Evolutionary conservation across 352 stramenopile genomes (phyloP).

Genomic region (Phytophthora nicotianae): DNA sequence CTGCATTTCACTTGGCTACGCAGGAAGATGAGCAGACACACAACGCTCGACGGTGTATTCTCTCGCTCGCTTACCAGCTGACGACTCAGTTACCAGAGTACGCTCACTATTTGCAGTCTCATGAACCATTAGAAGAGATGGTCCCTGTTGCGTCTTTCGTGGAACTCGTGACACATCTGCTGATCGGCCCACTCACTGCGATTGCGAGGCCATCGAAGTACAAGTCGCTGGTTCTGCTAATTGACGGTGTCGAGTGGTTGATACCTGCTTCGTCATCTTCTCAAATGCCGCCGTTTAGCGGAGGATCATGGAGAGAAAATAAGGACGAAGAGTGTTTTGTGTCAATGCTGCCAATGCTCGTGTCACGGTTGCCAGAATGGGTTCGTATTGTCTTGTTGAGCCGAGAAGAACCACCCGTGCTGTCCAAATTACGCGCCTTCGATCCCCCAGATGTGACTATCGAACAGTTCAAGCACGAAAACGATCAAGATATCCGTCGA

Average conservation of each 20-base stretch:
- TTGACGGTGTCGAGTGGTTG: slow-evolving; percentile 72
- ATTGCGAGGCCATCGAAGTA: slow-evolving; percentile 56
- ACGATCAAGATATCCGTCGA: slow-evolving; percentile 52
- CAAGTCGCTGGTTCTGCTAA: slow-evolving; percentile 65
- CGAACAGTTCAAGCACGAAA: slow-evolving; percentile 52
- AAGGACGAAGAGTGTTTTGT: slow-evolving; percentile 63
- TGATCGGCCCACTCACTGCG: slow-evolving; percentile 68
- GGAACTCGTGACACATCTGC: slow-evolving; percentile 51
- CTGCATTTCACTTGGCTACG: slow-evolving; percentile 73
- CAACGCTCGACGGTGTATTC: slow-evolving; percentile 59
- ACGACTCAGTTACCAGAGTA: slow-evolving; percentile 79
- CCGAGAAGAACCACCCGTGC: slow-evolving; percentile 62
- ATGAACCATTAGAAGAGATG: slow-evolving; percentile 74
- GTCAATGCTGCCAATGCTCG: slow-evolving; percentile 53
- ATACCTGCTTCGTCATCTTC: slow-evolving; percentile 25
- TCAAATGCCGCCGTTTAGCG: slow-evolving; percentile 22
- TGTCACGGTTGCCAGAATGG: slow-evolving; percentile 64
- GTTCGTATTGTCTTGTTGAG: slow-evolving; percentile 71
- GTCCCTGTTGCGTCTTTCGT: slow-evolving; percentile 74
- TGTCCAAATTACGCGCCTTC: slow-evolving; percentile 64
- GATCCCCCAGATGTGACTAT: slow-evolving; percentile 46
- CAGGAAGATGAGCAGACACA: slow-evolving; percentile 84
- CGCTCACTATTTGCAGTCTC: slow-evolving; percentile 65
- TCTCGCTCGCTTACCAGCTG: slow-evolving; percentile 75
- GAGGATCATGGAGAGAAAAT: slow-evolving; percentile 12